Percentiles rank a stretch among this genome's conserved stretches.
These are phyloP conservation scores for Daldinia bambusicola DNA, from an alignment of 495 filamentous ascomycete genomes.

Conservation along the genomic window DNA sequence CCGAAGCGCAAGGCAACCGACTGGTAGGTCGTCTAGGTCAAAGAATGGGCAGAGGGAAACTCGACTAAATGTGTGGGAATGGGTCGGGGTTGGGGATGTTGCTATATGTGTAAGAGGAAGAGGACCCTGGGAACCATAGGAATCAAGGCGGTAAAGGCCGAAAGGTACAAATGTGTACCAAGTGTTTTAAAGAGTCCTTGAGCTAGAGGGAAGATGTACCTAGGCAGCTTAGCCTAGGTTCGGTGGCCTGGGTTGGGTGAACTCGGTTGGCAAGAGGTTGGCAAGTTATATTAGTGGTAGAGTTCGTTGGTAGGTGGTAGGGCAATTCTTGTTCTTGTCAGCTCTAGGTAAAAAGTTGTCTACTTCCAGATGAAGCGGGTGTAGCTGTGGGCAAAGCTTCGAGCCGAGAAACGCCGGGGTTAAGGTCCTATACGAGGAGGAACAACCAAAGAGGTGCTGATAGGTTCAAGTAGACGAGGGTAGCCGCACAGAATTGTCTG, in stretches of 20 bases:
- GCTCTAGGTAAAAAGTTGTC: background rate
- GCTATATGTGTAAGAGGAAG: constrained; percentile 13
- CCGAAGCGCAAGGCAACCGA: constrained; percentile 21
- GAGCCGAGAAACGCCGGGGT: constrained; percentile 37
- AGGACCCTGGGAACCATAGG: constrained; percentile 20
- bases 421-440: constrained; percentile 40
- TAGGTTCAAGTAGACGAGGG: constrained; percentile 9
- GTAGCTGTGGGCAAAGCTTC: constrained; percentile 41
- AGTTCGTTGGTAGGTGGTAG: constrained; percentile 16
- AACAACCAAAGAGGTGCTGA: constrained; percentile 3
- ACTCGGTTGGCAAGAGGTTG: constrained; percentile 25
- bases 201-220: constrained; percentile 27
- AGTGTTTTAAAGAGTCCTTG: constrained; percentile 13
- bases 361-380: constrained; percentile 39
- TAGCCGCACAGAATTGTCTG: constrained; percentile 11
- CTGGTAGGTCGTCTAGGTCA: constrained; percentile 10
- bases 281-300: constrained; percentile 13
- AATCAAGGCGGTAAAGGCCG: constrained; percentile 42
- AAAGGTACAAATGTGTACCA: constrained; percentile 9
- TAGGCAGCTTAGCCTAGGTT: no score
- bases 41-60: constrained; percentile 19
- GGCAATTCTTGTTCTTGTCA: constrained; percentile 21
- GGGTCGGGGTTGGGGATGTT: constrained; percentile 12
- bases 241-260: constrained; percentile 41
- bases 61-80: constrained; percentile 17